Base-by-base conservation (phyloP, 148 eudicot genomes). In the Fagopyrum esculentum region DNA sequence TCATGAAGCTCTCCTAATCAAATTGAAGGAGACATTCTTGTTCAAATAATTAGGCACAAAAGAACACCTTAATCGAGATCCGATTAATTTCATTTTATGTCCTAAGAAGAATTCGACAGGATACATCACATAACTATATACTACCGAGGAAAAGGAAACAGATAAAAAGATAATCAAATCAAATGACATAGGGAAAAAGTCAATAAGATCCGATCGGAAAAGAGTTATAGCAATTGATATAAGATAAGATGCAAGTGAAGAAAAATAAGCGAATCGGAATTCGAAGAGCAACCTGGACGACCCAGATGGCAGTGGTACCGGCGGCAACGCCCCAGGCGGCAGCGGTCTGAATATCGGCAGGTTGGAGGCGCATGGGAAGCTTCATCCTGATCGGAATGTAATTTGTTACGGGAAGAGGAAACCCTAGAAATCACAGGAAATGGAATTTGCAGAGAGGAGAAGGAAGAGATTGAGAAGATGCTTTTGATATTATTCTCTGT, bases 291-390 rank as follows among this genome's bases (percentile, higher is more conserved):
- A 91, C 97, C 93, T 91, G 97, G 73, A 91, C 83, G 56, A 91
- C 72, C 60, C 82, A 89, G 71, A 89, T 46, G 47, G 87, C 97
- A 61, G 78, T 76, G 72, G 87, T 61, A 59, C 76, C 81, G 80
- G 86, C 93, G 75, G 93, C 91, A 75, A 84, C 84, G 47, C 97
- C 97, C 97, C 97, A 91, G 6, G 80, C 82, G 70, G 84, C 91
- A 79, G 93, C 97, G 70, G 97, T 89, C 84, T 89, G 86, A 35
- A 91, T 5, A 57, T 87, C 90, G 43, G 82, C 48, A 61, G 87
- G 8, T 47, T 88, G 86, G 29, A 83, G 85, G 17, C 78, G 79
- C 81, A 69, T 73, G 11, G 80, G 71, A 17, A 84, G 86, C 71
- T 78, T 90, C 75, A 61, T 46, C 15, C 6, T 15, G 45, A 45